phyloP scores from a whole-genome alignment of 495 filamentous ascomycete species.

The Articulospora tetracladia region DNA sequence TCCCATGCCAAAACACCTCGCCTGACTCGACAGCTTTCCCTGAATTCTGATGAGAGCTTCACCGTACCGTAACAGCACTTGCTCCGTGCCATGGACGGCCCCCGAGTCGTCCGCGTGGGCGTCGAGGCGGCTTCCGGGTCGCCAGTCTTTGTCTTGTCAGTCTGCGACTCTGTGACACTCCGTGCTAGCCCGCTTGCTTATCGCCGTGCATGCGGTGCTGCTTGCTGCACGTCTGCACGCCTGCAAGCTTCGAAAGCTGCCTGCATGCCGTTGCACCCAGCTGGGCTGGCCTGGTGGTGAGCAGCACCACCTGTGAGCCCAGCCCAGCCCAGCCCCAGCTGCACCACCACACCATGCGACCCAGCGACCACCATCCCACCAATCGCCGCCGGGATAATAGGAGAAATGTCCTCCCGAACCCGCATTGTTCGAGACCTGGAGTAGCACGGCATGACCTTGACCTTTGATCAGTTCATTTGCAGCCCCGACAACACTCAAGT shows the following conservation, averaged over 20 bases:
- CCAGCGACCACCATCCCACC: background rate
- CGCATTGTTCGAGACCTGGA: background rate
- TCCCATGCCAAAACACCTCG: background rate
- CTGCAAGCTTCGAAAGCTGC: too few relatives aligned
- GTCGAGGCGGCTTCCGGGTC: background rate
- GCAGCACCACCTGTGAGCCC: too few relatives aligned
- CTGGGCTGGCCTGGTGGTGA: too few relatives aligned
- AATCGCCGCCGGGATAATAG: background rate
- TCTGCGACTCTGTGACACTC: too few relatives aligned
- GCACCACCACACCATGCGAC: too few relatives aligned
- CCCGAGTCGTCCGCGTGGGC: background rate
- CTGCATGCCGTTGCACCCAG: too few relatives aligned
- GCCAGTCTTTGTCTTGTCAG: too few relatives aligned
- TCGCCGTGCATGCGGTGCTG: slow-evolving; percentile 10
- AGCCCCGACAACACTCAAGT: too few relatives aligned
- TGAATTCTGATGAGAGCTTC: background rate
- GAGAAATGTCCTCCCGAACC: background rate
- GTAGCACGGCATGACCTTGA: too few relatives aligned
- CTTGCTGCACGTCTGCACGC: too few relatives aligned
- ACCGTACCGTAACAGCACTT: too few relatives aligned
- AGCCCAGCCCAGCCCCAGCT: too few relatives aligned
- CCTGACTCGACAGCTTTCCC: background rate
- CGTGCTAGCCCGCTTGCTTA: slow-evolving; percentile 1
- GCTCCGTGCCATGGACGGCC: background rate
- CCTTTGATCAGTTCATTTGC: background rate